Percentiles rank a stretch among this genome's conserved stretches.
Conservation (phyloP, 2,329 filamentous ascomycete species). For the Chrysoporthe deuterocubensis region DNA sequence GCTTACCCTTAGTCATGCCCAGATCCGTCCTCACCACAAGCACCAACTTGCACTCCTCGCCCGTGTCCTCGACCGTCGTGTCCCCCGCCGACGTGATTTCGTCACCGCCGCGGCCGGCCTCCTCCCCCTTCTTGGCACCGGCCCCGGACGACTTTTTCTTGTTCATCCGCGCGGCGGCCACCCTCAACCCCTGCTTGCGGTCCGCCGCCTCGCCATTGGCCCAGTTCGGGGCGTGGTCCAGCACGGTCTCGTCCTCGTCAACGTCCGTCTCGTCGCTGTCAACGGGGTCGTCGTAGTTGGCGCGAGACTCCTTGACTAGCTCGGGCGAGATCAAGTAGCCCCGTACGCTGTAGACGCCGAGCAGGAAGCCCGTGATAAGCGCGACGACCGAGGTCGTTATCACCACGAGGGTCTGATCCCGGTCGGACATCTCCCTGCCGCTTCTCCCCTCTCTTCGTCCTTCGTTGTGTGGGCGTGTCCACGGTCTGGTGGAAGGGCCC, state of each 20-base stretch:
- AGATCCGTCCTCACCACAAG: slow-evolving; percentile 91
- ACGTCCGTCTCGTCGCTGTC: slow-evolving; percentile 73
- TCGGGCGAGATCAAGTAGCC: slow-evolving; percentile 63
- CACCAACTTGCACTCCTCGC: slow-evolving; percentile 92
- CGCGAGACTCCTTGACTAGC: slow-evolving; percentile 60
- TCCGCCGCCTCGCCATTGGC: slow-evolving; percentile 65
- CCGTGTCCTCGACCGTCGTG: slow-evolving; percentile 39
- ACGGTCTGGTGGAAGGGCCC: not conserved
- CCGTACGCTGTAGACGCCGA: slow-evolving; percentile 73
- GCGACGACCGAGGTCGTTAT: slow-evolving; percentile 75
- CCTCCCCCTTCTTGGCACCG: slow-evolving; percentile 37
- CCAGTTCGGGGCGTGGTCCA: slow-evolving; percentile 73
- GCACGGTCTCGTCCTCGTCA: slow-evolving; percentile 60
- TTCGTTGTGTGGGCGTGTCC: not conserved
- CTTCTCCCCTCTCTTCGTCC: slow-evolving; percentile 12
- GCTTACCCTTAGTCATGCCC: slow-evolving; percentile 92
- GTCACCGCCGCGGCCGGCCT: slow-evolving; percentile 31
- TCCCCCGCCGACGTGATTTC: slow-evolving; percentile 32
- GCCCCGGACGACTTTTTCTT: slow-evolving; percentile 38
- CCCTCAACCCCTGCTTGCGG: slow-evolving; percentile 57
- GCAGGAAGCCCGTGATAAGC: slow-evolving; percentile 77
- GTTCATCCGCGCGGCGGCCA: slow-evolving; percentile 37
- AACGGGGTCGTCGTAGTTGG: slow-evolving; percentile 61
- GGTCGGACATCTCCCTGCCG: slow-evolving; percentile 15
- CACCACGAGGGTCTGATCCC: slow-evolving; percentile 52